Conservation (phyloP, 2,329 filamentous ascomycete genomes). For the Penicillium sp. region DNA sequence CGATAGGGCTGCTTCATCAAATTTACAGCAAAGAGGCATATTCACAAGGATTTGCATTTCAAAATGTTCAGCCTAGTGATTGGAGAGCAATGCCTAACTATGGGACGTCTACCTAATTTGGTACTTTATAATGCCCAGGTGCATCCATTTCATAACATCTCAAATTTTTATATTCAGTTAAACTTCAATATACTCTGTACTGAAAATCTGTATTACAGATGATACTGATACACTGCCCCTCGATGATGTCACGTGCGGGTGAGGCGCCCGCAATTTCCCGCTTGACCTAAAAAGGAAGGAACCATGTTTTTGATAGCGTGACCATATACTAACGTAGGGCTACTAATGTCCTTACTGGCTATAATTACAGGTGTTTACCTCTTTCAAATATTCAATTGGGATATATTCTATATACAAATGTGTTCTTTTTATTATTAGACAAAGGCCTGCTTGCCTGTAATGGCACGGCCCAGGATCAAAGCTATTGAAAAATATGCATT, state of each 20-base stretch:
- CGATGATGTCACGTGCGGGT: slow-evolving; percentile 30
- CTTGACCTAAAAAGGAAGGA: slow-evolving; percentile 17
- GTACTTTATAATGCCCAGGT: no score
- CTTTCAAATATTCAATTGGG: not conserved
- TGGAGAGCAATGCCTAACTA: not conserved
- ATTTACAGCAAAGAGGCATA: not conserved
- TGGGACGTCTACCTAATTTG: not conserved
- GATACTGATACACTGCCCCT: slow-evolving; percentile 16
- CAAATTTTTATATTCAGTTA: not conserved
- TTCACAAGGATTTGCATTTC: not conserved
- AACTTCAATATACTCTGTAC: slow-evolving; percentile 3
- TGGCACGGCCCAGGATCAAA: slow-evolving; percentile 66
- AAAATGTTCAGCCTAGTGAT: not conserved
- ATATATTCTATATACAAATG: slow-evolving; percentile 7
- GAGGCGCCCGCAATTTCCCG: slow-evolving; percentile 15
- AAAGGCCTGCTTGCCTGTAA: slow-evolving; percentile 77
- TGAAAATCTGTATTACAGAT: not conserved
- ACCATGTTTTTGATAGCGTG: not conserved
- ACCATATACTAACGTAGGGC: not conserved
- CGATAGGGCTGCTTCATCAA: not conserved
- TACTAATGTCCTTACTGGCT: not conserved
- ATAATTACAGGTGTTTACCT: not conserved
- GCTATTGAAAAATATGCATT: slow-evolving; percentile 52
- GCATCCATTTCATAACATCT: no score
- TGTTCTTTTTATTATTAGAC: slow-evolving; percentile 47